Conservation (phyloP, 2,329 filamentous ascomycete species). For the Sclerotinia glacialis region DNA sequence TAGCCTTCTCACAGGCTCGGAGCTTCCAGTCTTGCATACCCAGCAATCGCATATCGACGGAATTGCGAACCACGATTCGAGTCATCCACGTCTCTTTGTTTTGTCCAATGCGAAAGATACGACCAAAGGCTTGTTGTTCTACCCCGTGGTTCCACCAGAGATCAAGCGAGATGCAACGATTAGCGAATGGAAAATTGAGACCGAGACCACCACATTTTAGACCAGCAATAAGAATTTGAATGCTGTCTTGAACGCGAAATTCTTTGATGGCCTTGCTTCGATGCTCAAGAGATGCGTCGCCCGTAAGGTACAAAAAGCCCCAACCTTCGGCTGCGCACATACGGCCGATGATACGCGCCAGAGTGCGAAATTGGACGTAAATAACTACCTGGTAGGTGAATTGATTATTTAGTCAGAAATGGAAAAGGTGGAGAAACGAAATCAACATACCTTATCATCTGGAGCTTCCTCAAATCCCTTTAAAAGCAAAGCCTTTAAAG, state of each 20-base stretch:
- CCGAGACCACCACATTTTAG: slow-evolving; percentile 53
- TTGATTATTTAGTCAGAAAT: slow-evolving; percentile 5
- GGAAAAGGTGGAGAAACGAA: background rate
- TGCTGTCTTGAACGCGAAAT: slow-evolving; percentile 45
- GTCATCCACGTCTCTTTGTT: slow-evolving; percentile 56
- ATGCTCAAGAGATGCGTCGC: slow-evolving; percentile 45
- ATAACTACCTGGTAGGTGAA: slow-evolving; percentile 43
- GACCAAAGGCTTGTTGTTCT: slow-evolving; percentile 61
- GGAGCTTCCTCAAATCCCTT: slow-evolving; percentile 46
- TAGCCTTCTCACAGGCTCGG: slow-evolving; percentile 42
- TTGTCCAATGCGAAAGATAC: slow-evolving; percentile 66
- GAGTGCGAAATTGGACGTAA: slow-evolving; percentile 57
- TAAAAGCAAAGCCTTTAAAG: slow-evolving; percentile 40
- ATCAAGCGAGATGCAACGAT: slow-evolving; percentile 44
- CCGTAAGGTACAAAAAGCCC: slow-evolving; percentile 45
- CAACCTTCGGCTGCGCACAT: slow-evolving; percentile 52
- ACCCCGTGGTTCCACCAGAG: slow-evolving; percentile 41
- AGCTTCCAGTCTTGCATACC: slow-evolving; percentile 57
- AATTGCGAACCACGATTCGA: slow-evolving; percentile 53
- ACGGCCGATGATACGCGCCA: slow-evolving; percentile 50
- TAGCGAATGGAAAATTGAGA: slow-evolving; percentile 59
- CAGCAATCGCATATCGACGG: slow-evolving; percentile 57
- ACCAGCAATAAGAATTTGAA: slow-evolving; percentile 53
- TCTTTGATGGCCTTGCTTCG: slow-evolving; percentile 47
- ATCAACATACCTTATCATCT: slow-evolving; percentile 46